These are phyloP conservation scores for Metarhizium sp. DNA, from an alignment of 2,329 filamentous ascomycete species.

Conservation along the genomic window DNA sequence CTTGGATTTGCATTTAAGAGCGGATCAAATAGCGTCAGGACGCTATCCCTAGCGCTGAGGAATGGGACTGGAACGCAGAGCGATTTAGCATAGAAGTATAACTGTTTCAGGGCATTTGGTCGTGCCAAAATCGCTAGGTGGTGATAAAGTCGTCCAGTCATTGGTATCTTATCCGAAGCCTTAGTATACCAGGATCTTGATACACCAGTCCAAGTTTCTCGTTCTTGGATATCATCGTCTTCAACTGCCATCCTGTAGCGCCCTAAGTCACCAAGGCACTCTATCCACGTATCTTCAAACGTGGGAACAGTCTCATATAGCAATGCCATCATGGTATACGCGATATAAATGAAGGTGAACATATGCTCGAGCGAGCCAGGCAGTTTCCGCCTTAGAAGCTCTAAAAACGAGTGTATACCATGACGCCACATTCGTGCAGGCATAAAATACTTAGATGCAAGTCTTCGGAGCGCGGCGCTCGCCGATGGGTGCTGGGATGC, in stretches of 20 bases:
- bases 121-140: slow-evolving; percentile 74
- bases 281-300: slow-evolving; percentile 87
- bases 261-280: slow-evolving; percentile 79
- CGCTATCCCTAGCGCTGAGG: slow-evolving; percentile 55
- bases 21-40: slow-evolving; percentile 60
- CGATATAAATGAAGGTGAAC: slow-evolving; percentile 80
- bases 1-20: slow-evolving; percentile 24
- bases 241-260: slow-evolving; percentile 87
- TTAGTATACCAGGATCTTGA: slow-evolving; percentile 77
- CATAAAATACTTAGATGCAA: slow-evolving; percentile 82
- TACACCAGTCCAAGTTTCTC: slow-evolving; percentile 74
- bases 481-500: slow-evolving; percentile 81
- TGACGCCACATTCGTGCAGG: slow-evolving; percentile 91
- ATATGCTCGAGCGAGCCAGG: slow-evolving; percentile 79
- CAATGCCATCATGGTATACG: slow-evolving; percentile 84
- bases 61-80: slow-evolving; percentile 62
- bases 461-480: slow-evolving; percentile 51
- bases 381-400: slow-evolving; percentile 63
- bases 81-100: slow-evolving; percentile 64
- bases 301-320: slow-evolving; percentile 75
- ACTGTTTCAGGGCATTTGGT: slow-evolving; percentile 58
- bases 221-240: slow-evolving; percentile 57
- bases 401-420: slow-evolving; percentile 78
- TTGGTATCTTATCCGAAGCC: slow-evolving; percentile 67
- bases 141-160: slow-evolving; percentile 73